These are phyloP conservation scores for Eustoma russellianum DNA, from an alignment of 257 asterid species.

Conservation along the genomic window DNA sequence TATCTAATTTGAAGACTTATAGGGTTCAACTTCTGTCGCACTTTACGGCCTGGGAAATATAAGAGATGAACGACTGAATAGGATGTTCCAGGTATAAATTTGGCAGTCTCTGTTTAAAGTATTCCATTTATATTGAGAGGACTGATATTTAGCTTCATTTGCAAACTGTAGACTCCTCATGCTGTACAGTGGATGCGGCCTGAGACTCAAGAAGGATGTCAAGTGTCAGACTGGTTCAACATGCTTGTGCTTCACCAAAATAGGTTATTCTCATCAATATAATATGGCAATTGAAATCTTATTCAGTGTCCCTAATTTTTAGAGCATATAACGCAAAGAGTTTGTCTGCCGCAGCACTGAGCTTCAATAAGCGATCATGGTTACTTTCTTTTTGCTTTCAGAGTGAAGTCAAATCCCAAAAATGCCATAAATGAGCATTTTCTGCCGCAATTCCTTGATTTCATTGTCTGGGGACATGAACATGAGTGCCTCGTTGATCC, in stretches of 20 bases:
- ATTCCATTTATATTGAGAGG: background rate
- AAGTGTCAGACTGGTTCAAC: conserved; percentile 95
- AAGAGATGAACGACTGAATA: conserved; percentile 94
- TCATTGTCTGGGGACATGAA: conserved; percentile 98
- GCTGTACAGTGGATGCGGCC: conserved; percentile 99
- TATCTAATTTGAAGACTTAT: conserved; percentile 13
- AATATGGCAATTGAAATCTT: background rate
- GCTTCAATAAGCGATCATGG: conserved; percentile 5
- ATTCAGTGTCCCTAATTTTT: conserved; percentile 7
- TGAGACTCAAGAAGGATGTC: conserved; percentile 69
- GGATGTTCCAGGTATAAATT: conserved; percentile 83
- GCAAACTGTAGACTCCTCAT: conserved; percentile 74
- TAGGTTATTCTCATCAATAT: conserved; percentile 35
- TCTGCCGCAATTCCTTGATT: conserved; percentile 91
- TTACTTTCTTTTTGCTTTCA: conserved; percentile 26
- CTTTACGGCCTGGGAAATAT: conserved; percentile 98
- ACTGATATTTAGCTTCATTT: conserved; percentile 11
- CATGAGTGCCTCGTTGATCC: conserved; percentile 99
- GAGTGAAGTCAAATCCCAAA: conserved; percentile 95
- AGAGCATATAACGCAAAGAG: background rate
- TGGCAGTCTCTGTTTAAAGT: background rate
- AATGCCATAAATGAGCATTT: conserved; percentile 98
- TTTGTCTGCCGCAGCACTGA: too few species aligned
- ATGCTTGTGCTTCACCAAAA: conserved; percentile 90
- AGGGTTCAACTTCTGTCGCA: conserved; percentile 97